Evolutionary conservation across 768 basidiomycete genomes (phyloP), one percentile per base, ranked within the genome.

Genomic region (Astraeus odoratus): DNA sequence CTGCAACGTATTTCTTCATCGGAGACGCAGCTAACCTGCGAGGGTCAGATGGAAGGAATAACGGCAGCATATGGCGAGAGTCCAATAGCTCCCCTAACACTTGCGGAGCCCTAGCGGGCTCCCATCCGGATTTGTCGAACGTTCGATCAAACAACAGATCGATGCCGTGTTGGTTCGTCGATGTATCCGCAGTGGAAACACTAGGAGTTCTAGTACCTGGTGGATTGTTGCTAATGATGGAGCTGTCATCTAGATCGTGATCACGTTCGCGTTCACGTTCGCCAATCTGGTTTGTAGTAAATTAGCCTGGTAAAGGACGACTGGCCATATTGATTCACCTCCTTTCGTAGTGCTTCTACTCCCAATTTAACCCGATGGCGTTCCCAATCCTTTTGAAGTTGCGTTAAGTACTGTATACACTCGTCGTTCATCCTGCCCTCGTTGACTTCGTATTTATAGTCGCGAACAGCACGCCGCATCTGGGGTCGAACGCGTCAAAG

Each of bases 321-420:
- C n/a, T 19, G 16, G 1, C 39, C 39, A 15, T 24, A 51, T 37
- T 33, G 51, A 12, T 46, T 44, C 48, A 89, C 86, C 78, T 92
- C 88, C 66, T 83, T 86, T 48, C 86, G 81, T 26, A 92, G 68
- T 8, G 83, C 82, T 56, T 90, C 84, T 8, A 95, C 90, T 3
- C 90, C 88, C 25, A 87, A 69, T 58, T 90, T 87, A 25, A 94
- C 81, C 35, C 92, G 74, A 60, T 90, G 85, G 46, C 89, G 72
- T 64, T 99, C 95, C 95, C 95, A 99, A 60, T 98, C 94, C 58
- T 90, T 94, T 66, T 97, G 94, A 8, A 99, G 71, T 56, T 98
- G 95, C 3, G 81, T 86, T 22, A 98, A 76, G 56, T 98, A 98
- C 67, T 96, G 90, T 30, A 79, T 73, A 58, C 95, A 98, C 62